Conservation (phyloP, 495 filamentous ascomycete species). For the Neurospora terricola region DNA sequence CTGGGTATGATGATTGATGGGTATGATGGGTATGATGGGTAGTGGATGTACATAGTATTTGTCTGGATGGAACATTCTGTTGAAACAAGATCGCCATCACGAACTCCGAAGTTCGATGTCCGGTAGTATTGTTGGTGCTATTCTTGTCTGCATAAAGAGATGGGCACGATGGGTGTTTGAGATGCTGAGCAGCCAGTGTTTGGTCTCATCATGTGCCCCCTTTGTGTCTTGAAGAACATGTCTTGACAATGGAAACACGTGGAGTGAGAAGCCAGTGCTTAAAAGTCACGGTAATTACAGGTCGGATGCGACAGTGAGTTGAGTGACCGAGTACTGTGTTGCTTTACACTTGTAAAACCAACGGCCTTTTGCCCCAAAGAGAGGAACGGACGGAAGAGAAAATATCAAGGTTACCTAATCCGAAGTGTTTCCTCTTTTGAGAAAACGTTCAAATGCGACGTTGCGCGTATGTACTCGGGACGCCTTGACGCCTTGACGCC, state of each 20-base stretch:
- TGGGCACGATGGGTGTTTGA: neutral
- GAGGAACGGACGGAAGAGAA: too few relatives aligned
- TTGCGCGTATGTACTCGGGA: neutral
- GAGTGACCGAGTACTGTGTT: neutral
- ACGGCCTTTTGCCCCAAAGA: too few relatives aligned
- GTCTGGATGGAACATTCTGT: neutral
- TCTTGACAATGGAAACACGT: neutral
- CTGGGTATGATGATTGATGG: neutral
- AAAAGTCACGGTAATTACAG: neutral
- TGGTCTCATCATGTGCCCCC: neutral
- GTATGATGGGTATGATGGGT: neutral
- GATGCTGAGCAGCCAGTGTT: neutral
- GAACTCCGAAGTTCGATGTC: neutral
- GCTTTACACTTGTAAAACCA: neutral
- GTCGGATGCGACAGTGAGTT: neutral
- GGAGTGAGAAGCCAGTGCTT: neutral
- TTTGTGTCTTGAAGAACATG: neutral
- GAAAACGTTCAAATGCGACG: neutral
- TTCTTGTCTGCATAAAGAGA: neutral
- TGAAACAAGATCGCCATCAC: neutral
- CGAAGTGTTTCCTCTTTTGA: neutral
- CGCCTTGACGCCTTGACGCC: neutral
- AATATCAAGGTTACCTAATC: neutral
- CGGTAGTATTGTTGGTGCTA: neutral
- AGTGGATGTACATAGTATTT: neutral